phyloP scores from a whole-genome alignment of 1,139 yeast species.

The Nakaseomyces delphensis region DNA sequence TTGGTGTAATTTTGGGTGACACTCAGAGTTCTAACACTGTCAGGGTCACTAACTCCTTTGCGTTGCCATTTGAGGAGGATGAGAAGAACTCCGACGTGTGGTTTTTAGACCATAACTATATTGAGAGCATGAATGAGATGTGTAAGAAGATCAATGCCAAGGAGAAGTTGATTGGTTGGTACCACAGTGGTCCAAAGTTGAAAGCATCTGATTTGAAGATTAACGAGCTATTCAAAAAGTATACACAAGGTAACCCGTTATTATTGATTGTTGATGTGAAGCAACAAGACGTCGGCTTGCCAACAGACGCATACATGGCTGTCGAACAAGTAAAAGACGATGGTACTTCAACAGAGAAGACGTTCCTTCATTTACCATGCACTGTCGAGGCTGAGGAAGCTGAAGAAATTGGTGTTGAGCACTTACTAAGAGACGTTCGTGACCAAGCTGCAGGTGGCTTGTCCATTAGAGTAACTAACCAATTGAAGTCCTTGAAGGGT shows the following conservation, averaged over 20 bases:
- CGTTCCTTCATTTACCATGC: slow-evolving; percentile 90
- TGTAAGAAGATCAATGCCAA: slow-evolving; percentile 94
- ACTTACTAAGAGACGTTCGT: slow-evolving; percentile 82
- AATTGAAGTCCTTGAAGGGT: slow-evolving; percentile 80
- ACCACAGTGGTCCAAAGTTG: slow-evolving; percentile 93
- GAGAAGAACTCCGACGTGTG: slow-evolving; percentile 88
- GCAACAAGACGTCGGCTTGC: slow-evolving; percentile 74
- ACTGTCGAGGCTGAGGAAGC: slow-evolving; percentile 96
- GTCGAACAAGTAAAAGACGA: slow-evolving; percentile 94
- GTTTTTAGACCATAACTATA: slow-evolving; percentile 94
- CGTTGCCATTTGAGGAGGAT: slow-evolving; percentile 95
- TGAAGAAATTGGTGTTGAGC: slow-evolving; percentile 98
- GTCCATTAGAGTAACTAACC: slow-evolving; percentile 79
- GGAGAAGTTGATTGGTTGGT: slow-evolving; percentile 96
- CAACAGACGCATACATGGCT: slow-evolving; percentile 92
- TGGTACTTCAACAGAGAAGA: slow-evolving; percentile 89
- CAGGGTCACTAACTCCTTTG: slow-evolving; percentile 69
- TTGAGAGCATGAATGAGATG: slow-evolving; percentile 97
- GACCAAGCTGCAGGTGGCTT: slow-evolving; percentile 95
- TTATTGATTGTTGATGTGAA: slow-evolving; percentile 87
- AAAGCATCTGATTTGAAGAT: slow-evolving; percentile 82
- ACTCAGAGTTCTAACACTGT: slow-evolving; percentile 43
- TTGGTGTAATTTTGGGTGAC: slow-evolving; percentile 91
- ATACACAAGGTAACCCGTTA: slow-evolving; percentile 65
- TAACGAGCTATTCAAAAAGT: slow-evolving; percentile 80